phyloP scores from a whole-genome alignment of 2,329 filamentous ascomycete species.

The Cytospora paraplurivora region DNA sequence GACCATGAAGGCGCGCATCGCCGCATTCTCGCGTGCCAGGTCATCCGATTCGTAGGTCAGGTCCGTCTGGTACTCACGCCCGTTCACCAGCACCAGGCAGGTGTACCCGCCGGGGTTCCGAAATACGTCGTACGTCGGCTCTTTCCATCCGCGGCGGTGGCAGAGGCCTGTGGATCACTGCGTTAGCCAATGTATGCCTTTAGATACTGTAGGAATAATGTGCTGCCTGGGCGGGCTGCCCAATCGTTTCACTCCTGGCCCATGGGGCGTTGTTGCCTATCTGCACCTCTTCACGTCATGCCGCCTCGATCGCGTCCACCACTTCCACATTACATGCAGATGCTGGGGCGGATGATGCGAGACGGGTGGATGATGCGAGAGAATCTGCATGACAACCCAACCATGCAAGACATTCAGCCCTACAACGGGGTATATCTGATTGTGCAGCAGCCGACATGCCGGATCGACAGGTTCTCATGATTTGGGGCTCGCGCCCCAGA shows the following conservation, averaged over 20 bases:
- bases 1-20: conserved; percentile 95
- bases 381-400: conserved; percentile 42
- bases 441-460: conserved; percentile 7
- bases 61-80: conserved; percentile 93
- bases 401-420: conserved; percentile 36
- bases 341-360: conserved; percentile 20
- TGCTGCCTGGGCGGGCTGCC: conserved; percentile 26
- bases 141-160: conserved; percentile 89
- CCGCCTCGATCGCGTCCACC: conserved; percentile 11
- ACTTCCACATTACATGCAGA: conserved; percentile 19
- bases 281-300: conserved; percentile 20
- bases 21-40: conserved; percentile 88
- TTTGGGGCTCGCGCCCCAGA: conserved; percentile 13
- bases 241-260: conserved; percentile 18
- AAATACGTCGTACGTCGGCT: conserved; percentile 86
- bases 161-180: conserved; percentile 72
- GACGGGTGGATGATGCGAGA: conserved; percentile 32
- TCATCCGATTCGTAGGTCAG: conserved; percentile 78
- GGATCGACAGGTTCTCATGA: conserved; percentile 11
- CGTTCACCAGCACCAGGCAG: conserved; percentile 92
- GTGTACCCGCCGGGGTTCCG: conserved; percentile 74
- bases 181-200: conserved; percentile 22
- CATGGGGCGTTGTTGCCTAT: neutral
- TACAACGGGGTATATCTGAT: conserved; percentile 29
- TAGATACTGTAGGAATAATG: conserved; percentile 19